Evolutionary conservation across 441 rosid species (phyloP), one percentile per base, ranked within the genome.

Genomic region (Adansonia rubrostipa): DNA sequence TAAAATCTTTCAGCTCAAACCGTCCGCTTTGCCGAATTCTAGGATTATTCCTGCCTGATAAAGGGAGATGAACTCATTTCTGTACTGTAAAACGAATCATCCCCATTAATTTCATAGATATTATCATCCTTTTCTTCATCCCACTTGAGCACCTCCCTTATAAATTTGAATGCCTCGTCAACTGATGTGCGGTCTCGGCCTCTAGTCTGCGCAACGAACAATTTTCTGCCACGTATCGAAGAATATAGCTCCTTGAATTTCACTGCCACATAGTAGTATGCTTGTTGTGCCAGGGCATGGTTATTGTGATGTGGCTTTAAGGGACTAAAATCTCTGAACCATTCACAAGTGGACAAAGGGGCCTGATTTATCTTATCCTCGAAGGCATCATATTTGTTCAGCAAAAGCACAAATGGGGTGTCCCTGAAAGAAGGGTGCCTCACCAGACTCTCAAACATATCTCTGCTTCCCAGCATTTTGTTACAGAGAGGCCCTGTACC

Each of bases 41-140:
- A 14, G 20, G 17, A 53, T 77, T 48, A 86, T 66, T 84, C 87
- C 36, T 54, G 84, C 73, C 86, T 79, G 6, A 81, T n/a, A 44
- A 70, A 84, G 0, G 90, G 90, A 0, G 90, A 86, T 1, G 88
- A 83, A 68, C 86, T 86, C 80, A 80, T 45, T 40, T 89, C 92
- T 0, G 88, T 85, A 60, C 90, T 87, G 68, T 85, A 85, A 77
- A 85, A 82, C 0, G 88, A 87, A 68, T 85, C 90, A 28, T 84
- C 90, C 65, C 78, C 74, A n/a, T 48, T 20, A 8, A 74, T 61
- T 7, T 80, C 86, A 9, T 82, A 84, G 44, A 83, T 67, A 50
- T 85, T 77, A 0, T 80, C 86, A 14, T 84, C 83, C 76, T 86
- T 88, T 60, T 91, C 92, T n/a, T 88, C 94, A 9, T 89, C 89